Conservation (phyloP, 1,139 yeast genomes). For the Torulaspora pretoriensis region DNA sequence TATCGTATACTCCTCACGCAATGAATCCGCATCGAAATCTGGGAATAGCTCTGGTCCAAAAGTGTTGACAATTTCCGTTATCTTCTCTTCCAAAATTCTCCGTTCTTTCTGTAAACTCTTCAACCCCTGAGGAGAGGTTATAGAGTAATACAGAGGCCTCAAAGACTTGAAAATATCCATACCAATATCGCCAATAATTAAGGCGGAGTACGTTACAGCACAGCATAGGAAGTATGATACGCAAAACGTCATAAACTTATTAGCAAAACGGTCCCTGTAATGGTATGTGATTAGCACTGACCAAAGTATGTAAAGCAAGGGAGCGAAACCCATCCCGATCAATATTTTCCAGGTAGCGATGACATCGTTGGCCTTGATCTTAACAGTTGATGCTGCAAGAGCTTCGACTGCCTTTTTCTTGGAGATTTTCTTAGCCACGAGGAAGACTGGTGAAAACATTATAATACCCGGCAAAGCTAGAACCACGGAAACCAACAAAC, state of each 20-base stretch:
- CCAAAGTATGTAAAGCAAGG: conserved; percentile 74
- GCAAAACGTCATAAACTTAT: conserved; percentile 32
- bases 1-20: conserved; percentile 20
- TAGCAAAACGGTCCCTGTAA: conserved; percentile 26
- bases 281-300: conserved; percentile 58
- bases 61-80: conserved; percentile 53
- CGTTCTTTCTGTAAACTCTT: conserved; percentile 49
- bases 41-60: conserved; percentile 65
- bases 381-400: conserved; percentile 81
- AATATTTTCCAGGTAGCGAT: conserved; percentile 94
- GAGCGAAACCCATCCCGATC: conserved; percentile 85
- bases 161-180: conserved; percentile 66
- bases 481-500: conserved; percentile 50
- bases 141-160: conserved; percentile 55
- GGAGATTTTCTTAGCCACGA: conserved; percentile 71
- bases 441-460: conserved; percentile 81
- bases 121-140: conserved; percentile 47
- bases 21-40: conserved; percentile 42
- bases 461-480: conserved; percentile 82
- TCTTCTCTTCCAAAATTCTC: conserved; percentile 46
- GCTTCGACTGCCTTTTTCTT: conserved; percentile 71
- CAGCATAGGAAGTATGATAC: conserved; percentile 39
- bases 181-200: conserved; percentile 71
- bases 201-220: conserved; percentile 63
- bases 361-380: conserved; percentile 87